Evolutionary conservation across 2,329 filamentous ascomycete genomes (phyloP).

Genomic region (Trichophyton mentagrophytes): DNA sequence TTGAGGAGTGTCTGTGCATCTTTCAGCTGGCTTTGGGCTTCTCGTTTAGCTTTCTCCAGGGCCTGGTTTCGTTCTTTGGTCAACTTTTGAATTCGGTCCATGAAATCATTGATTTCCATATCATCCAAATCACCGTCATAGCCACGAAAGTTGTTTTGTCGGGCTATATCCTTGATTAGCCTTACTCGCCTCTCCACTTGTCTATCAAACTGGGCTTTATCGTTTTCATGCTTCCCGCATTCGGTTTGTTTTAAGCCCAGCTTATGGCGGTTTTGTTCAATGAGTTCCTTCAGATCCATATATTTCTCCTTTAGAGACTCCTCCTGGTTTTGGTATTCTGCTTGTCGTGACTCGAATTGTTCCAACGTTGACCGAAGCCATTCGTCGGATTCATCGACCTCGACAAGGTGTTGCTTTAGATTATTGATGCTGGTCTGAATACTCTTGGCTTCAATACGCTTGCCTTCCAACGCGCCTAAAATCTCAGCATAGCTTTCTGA

Average conservation of each 20-base stretch:
- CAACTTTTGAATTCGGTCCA: slow-evolving; percentile 61
- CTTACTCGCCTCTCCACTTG: slow-evolving; percentile 59
- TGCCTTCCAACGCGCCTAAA: slow-evolving; percentile 61
- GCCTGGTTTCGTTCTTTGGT: slow-evolving; percentile 65
- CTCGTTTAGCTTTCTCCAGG: slow-evolving; percentile 59
- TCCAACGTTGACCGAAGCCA: slow-evolving; percentile 58
- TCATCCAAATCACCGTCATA: slow-evolving; percentile 71
- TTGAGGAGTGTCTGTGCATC: slow-evolving; percentile 60
- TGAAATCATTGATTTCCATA: slow-evolving; percentile 59
- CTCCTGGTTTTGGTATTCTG: slow-evolving; percentile 51
- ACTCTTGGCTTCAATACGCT: slow-evolving; percentile 59
- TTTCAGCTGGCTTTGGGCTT: slow-evolving; percentile 61
- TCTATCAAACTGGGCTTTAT: slow-evolving; percentile 75
- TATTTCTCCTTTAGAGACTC: slow-evolving; percentile 53
- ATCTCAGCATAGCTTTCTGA: slow-evolving; percentile 63
- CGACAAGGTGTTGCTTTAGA: slow-evolving; percentile 58
- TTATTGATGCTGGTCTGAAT: slow-evolving; percentile 58
- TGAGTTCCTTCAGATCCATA: slow-evolving; percentile 44
- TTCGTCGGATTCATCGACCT: slow-evolving; percentile 65
- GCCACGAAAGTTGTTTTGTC: slow-evolving; percentile 65
- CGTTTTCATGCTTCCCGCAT: slow-evolving; percentile 63
- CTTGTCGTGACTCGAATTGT: slow-evolving; percentile 65
- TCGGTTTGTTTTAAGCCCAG: slow-evolving; percentile 32
- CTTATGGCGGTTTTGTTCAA: slow-evolving; percentile 35
- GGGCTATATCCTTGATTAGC: slow-evolving; percentile 66